These are phyloP conservation scores for Sporisorium iseilematis-ciliati DNA, from an alignment of 1,284 basidiomycete genomes.

Conservation along the genomic window DNA sequence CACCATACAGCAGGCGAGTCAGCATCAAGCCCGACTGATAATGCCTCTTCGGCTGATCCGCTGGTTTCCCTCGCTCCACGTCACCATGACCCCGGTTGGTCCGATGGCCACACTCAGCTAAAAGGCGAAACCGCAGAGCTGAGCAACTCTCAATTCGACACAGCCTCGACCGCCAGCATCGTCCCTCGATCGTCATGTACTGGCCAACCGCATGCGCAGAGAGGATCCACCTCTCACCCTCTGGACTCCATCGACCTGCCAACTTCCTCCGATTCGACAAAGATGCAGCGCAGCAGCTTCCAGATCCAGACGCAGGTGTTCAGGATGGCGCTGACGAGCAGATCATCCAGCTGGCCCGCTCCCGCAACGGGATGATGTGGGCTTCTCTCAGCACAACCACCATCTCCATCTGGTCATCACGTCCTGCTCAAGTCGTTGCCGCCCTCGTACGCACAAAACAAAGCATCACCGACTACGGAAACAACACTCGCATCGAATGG, in stretches of 20 bases:
- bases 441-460: constrained; percentile 57
- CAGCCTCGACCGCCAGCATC: background rate
- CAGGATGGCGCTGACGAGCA: constrained; percentile 23
- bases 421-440: constrained; percentile 64
- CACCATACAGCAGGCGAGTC: constrained; percentile 1
- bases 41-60: background rate
- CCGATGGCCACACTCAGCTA: background rate
- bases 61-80: background rate
- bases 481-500: constrained; percentile 59
- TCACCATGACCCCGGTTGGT: background rate
- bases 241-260: constrained; percentile 42
- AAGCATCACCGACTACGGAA: constrained; percentile 63
- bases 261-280: constrained; percentile 43
- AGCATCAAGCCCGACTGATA: background rate
- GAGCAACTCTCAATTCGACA: no score
- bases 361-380: constrained; percentile 61
- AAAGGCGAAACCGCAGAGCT: background rate
- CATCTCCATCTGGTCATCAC: constrained; percentile 59
- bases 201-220: constrained; percentile 65
- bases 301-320: background rate
- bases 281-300: constrained; percentile 47
- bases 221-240: constrained; percentile 58
- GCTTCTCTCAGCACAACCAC: constrained; percentile 49
- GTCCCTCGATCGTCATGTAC: constrained; percentile 53
- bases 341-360: constrained; percentile 52